Percentiles rank a stretch among this genome's conserved stretches.
These are phyloP conservation scores for Alternaria dauci DNA, from an alignment of 2,329 filamentous ascomycete genomes.

Conservation along the genomic window DNA sequence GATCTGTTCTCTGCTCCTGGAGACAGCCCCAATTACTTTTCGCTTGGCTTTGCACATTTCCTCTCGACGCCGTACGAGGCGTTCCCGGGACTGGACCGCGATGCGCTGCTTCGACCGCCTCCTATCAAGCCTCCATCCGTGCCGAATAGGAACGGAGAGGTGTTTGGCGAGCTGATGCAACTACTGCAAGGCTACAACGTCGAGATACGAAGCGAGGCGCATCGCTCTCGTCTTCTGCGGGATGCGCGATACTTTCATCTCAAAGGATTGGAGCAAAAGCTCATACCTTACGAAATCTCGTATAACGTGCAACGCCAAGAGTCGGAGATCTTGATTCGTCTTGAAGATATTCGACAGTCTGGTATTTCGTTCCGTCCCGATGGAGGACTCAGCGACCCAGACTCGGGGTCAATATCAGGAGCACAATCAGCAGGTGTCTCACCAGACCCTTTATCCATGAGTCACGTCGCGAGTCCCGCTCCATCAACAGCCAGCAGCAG, in stretches of 20 bases:
- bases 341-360: slow-evolving; percentile 89
- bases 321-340: slow-evolving; percentile 78
- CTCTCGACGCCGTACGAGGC: slow-evolving; percentile 81
- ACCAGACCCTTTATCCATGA: slow-evolving; percentile 40
- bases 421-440: slow-evolving; percentile 28
- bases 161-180: slow-evolving; percentile 82
- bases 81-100: slow-evolving; percentile 84
- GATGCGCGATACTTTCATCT: slow-evolving; percentile 95
- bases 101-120: slow-evolving; percentile 82
- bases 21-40: slow-evolving; percentile 96
- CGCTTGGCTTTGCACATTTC: slow-evolving; percentile 86
- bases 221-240: slow-evolving; percentile 78
- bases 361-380: slow-evolving; percentile 74
- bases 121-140: slow-evolving; percentile 84
- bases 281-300: slow-evolving; percentile 78
- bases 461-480: slow-evolving; percentile 32
- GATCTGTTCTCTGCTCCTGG: slow-evolving; percentile 86
- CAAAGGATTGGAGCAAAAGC: slow-evolving; percentile 85
- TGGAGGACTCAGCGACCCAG: slow-evolving; percentile 30
- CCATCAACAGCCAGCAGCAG: slow-evolving; percentile 22
- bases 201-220: slow-evolving; percentile 75
- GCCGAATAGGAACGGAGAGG: slow-evolving; percentile 80
- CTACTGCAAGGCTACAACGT: slow-evolving; percentile 85
- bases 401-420: slow-evolving; percentile 28
- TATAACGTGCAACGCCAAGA: slow-evolving; percentile 75